Percentiles rank a stretch among this genome's conserved stretches.
phyloP scores from a whole-genome alignment of 1,284 basidiomycete genomes.

The Puccinia hordei region DNA sequence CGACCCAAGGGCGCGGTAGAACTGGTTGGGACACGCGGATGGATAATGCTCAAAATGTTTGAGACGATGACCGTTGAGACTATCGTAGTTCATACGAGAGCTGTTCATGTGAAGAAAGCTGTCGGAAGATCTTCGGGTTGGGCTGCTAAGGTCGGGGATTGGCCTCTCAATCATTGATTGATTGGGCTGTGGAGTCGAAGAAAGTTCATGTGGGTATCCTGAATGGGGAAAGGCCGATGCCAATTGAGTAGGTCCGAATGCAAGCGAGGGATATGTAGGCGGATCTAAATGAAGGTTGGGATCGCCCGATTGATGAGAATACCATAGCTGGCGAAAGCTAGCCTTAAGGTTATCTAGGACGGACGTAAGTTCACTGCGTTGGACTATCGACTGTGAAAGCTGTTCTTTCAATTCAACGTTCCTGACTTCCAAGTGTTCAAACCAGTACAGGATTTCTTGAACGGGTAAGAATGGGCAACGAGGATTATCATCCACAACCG shows the following conservation, averaged over 20 bases:
- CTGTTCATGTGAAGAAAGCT: slow-evolving; percentile 27
- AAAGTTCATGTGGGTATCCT: slow-evolving; percentile 4
- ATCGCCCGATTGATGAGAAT: slow-evolving; percentile 12
- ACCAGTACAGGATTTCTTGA: slow-evolving; percentile 35
- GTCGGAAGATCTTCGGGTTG: slow-evolving; percentile 22
- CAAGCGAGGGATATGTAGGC: background rate
- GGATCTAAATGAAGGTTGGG: background rate
- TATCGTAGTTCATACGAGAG: slow-evolving; percentile 23
- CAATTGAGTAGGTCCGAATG: background rate
- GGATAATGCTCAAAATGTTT: slow-evolving; percentile 21
- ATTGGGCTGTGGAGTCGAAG: background rate
- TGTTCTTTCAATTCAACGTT: slow-evolving; percentile 32
- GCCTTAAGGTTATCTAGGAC: slow-evolving; percentile 26
- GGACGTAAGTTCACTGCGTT: slow-evolving; percentile 14
- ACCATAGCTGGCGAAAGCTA: slow-evolving; percentile 44
- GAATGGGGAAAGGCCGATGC: background rate
- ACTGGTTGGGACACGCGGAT: background rate
- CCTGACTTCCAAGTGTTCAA: slow-evolving; percentile 30
- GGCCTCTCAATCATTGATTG: background rate
- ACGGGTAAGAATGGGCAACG: slow-evolving; percentile 27
- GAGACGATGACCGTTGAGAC: slow-evolving; percentile 23
- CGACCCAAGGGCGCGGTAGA: slow-evolving; percentile 2
- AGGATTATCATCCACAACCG: background rate
- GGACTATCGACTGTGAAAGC: slow-evolving; percentile 8
- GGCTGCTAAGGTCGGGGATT: background rate